These are phyloP conservation scores for Plectosphaerella plurivora DNA, from an alignment of 2,329 filamentous ascomycete species.

Conservation along the genomic window DNA sequence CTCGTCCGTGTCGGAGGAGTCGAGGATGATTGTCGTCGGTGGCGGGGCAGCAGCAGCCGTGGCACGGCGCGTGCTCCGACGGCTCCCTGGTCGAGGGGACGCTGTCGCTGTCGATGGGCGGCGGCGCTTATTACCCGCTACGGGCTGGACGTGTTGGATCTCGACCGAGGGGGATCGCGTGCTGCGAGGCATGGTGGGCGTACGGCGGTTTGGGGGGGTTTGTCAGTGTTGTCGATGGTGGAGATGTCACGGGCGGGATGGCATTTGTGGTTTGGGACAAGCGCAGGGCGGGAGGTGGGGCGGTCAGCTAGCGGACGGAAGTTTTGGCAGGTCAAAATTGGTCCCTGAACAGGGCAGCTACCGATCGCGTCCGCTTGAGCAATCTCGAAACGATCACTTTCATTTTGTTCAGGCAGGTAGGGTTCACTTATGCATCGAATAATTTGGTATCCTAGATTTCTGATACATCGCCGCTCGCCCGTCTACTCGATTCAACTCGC, in stretches of 20 bases:
- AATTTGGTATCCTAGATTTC: neutral
- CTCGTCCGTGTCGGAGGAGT: slow-evolving; percentile 5
- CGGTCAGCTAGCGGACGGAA: neutral
- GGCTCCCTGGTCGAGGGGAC: slow-evolving; percentile 18
- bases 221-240: neutral
- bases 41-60: neutral
- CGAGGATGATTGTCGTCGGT: slow-evolving; percentile 3
- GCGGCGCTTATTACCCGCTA: slow-evolving; percentile 7
- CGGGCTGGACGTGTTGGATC: neutral
- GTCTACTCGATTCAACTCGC: slow-evolving; percentile 40
- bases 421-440: too few relatives aligned
- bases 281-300: neutral
- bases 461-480: neutral
- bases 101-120: slow-evolving; percentile 9
- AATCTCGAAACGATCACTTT: neutral
- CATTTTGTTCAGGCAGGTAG: neutral
- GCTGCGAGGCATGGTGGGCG: slow-evolving; percentile 1
- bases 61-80: neutral
- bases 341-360: too few relatives aligned
- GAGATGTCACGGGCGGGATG: neutral
- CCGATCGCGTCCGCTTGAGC: too few relatives aligned
- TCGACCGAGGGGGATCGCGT: slow-evolving; percentile 10
- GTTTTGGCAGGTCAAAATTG: neutral
- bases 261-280: neutral
- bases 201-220: neutral